These are phyloP conservation scores for Fusarium anthophilum DNA, from an alignment of 2,329 filamentous ascomycete species.

Conservation along the genomic window DNA sequence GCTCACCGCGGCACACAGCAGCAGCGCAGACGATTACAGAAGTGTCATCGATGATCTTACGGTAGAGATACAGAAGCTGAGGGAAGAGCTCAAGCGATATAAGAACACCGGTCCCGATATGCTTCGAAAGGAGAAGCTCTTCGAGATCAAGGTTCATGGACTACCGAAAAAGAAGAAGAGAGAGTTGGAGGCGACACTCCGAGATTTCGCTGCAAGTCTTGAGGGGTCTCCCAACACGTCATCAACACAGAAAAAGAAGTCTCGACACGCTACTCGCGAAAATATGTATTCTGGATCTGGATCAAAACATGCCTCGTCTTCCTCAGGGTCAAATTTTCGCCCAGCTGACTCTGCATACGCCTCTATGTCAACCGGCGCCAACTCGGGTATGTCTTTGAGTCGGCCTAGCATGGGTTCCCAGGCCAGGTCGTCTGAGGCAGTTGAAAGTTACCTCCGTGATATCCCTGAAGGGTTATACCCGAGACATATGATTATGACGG, in stretches of 20 bases:
- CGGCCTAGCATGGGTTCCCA: constrained; percentile 50
- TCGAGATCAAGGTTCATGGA: constrained; percentile 83
- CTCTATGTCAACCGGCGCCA: constrained; percentile 68
- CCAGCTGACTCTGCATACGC: constrained; percentile 72
- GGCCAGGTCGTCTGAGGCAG: constrained; percentile 60
- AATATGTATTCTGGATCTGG: constrained; percentile 53
- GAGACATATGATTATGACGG: constrained; percentile 69
- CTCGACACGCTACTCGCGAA: constrained; percentile 51
- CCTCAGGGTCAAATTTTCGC: constrained; percentile 62
- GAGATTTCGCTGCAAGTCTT: constrained; percentile 74
- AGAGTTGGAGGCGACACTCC: constrained; percentile 78
- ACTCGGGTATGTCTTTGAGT: constrained; percentile 52
- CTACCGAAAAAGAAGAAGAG: constrained; percentile 77
- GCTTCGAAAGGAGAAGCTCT: constrained; percentile 78
- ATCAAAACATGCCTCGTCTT: constrained; percentile 62
- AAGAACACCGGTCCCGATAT: constrained; percentile 73
- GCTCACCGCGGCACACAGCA: constrained; percentile 57
- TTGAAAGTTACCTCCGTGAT: constrained; percentile 76
- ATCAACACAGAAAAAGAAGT: constrained; percentile 53
- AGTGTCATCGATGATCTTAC: constrained; percentile 90
- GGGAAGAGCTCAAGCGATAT: constrained; percentile 76
- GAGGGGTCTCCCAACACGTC: constrained; percentile 58
- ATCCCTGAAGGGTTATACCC: constrained; percentile 77
- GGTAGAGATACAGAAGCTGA: constrained; percentile 82
- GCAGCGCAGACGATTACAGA: constrained; percentile 77